Conservation (phyloP, 2,329 filamentous ascomycete genomes). For the Lecanicillium sp. region DNA sequence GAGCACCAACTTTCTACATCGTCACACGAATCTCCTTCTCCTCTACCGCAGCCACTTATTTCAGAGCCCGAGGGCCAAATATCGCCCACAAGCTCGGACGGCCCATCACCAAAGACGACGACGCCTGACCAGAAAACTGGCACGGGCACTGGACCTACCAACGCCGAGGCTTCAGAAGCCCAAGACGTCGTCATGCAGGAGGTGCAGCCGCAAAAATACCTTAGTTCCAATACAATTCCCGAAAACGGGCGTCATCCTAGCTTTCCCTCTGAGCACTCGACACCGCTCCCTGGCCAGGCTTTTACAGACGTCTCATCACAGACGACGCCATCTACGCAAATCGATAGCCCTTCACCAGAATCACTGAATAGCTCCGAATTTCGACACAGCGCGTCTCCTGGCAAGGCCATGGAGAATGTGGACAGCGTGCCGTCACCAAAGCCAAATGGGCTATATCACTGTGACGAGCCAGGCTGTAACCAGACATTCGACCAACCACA, state of each 20-base stretch:
- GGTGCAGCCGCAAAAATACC: conserved; percentile 15
- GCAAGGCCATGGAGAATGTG: conserved; percentile 14
- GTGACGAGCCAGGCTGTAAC: conserved; percentile 27
- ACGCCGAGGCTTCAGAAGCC: conserved; percentile 12
- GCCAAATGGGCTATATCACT: conserved; percentile 20
- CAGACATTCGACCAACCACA: conserved; percentile 48
- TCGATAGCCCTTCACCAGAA: conserved; percentile 32
- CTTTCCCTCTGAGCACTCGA: conserved; percentile 32
- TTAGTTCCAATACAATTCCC: conserved; percentile 14
- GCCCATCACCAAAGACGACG: not conserved
- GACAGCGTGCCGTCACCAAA: conserved; percentile 19
- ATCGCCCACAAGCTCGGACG: not conserved
- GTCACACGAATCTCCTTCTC: conserved; percentile 17
- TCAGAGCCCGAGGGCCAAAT: not conserved
- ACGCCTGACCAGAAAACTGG: not conserved
- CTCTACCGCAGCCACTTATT: conserved; percentile 1
- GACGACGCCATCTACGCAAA: conserved; percentile 38
- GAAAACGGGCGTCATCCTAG: conserved; percentile 21
- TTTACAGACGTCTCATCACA: conserved; percentile 32
- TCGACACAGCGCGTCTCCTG: conserved; percentile 27
- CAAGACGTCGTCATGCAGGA: conserved; percentile 17
- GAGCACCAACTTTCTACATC: conserved; percentile 25
- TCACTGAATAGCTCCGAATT: conserved; percentile 28
- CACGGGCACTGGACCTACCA: not conserved
- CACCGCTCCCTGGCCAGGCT: conserved; percentile 28